Base-by-base conservation (phyloP, 805 yeast species). In the Torulaspora maleeae region DNA sequence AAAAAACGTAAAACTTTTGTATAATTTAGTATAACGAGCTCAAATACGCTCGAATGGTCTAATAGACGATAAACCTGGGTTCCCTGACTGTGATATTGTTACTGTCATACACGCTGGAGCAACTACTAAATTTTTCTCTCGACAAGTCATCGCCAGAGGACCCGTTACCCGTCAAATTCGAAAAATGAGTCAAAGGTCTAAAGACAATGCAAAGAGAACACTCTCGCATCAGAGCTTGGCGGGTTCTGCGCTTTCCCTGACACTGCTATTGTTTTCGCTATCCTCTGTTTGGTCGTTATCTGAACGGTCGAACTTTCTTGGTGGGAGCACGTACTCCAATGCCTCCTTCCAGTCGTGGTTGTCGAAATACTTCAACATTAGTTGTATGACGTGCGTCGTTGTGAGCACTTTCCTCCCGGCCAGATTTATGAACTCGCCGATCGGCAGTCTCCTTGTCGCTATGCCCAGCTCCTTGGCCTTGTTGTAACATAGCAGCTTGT, bases 311-410 rank as follows among this genome's bases (percentile, higher is more conserved):
- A 76, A 59, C 56, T 90, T 93, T 53, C 98, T 74, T 30, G 78
- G 79, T 3, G 99, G 99, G 43, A 91, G 73, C 1, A 86, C 93
- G n/a, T 75, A 72, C 61, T 89, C 91, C 61, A 93, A 89, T 0
- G 97, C 95, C 41, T 63, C 66, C 55, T 79, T 84, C 98, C 99
- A 91, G 64, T 86, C 87, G 45, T 74, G 74, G 36, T 72, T 69
- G 56, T 89, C 95, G 48, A 82, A 75, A 85, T 91, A 89, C 60
- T 80, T 79, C 44, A 91, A 73, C 68, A 89, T 71, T 49, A 93
- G 68, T 63, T 91, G 96, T 49, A 86, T 84, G n/a, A 93, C 98
- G 63, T 91, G 98, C 27, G 95, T 85, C 0, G 97, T 90, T 0
- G 98, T 95, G 49, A 93, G 71, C 2, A 91, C 98, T 51, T 80